A percentile compares a stretch with the other conserved stretches of the same genome.
Conservation (phyloP, 768 basidiomycete genomes). For the Daedaleopsis nitida region DNA sequence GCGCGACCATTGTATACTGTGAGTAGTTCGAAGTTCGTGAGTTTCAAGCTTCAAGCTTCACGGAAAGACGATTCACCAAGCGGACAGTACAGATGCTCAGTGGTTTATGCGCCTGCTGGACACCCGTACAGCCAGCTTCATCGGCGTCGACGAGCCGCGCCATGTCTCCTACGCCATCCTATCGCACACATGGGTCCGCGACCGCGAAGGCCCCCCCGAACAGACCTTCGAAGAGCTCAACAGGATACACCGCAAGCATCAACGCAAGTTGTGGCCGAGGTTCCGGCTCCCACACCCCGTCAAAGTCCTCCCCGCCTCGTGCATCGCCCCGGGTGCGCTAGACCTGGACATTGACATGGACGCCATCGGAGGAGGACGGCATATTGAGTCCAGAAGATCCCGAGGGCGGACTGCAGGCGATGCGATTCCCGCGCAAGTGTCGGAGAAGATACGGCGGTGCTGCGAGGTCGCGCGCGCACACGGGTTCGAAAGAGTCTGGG, state of each 20-base stretch:
- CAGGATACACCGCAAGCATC: neutral
- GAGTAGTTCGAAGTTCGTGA: neutral
- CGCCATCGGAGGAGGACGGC: neutral
- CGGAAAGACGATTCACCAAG: neutral
- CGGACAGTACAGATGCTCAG: neutral
- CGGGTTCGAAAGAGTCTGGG: slow-evolving; percentile 8
- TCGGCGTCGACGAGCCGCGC: slow-evolving; percentile 5
- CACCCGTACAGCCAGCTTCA: slow-evolving; percentile 3
- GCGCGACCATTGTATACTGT: too few species aligned
- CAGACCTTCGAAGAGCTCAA: slow-evolving; percentile 5
- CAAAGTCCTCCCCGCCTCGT: neutral
- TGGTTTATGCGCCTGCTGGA: slow-evolving; percentile 1
- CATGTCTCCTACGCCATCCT: slow-evolving; percentile 6
- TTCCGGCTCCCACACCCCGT: neutral
- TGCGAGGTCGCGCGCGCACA: slow-evolving; percentile 5
- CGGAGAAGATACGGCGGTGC: neutral
- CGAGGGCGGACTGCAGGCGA: neutral
- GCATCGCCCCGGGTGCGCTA: neutral
- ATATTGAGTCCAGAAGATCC: neutral
- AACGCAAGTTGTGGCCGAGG: neutral
- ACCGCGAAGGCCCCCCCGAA: neutral
- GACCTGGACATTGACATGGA: too few species aligned
- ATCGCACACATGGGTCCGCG: slow-evolving; percentile 3
- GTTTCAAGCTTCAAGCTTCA: neutral
- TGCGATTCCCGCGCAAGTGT: neutral